Base-by-base conservation (phyloP, 352 stramenopile genomes). In the Phytophthora cajani region DNA sequence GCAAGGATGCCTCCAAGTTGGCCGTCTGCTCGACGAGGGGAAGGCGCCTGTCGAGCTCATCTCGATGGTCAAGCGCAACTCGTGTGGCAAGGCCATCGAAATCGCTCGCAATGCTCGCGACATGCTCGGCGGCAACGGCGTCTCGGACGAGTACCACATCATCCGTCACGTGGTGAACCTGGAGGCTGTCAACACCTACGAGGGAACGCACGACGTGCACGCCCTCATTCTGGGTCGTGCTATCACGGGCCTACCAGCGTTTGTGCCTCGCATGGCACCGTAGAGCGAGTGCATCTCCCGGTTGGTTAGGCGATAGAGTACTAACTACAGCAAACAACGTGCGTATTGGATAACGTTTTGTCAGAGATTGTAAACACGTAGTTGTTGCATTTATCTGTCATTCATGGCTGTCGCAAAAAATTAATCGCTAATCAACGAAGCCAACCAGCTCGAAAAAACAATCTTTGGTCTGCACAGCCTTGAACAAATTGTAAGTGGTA, bases 171-270 rank as follows among this genome's bases (percentile, higher is more conserved):
- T 97, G 30, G 96, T 99, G 73, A 99, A 99, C 71, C 82, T 99
- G 46, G 98, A 99, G 79, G 96, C 97, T 21, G 98, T 99, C 36
- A 99, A 99, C 85, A 99, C 98, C 19, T 99, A 99, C 83, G 98
- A 99, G 82, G 98, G 98, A 54, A 99, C 98, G 25, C 97, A 99
- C 77, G 98, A 99, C 78, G 88, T 99, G 38, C 98, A 99, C 78
- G 97, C 97, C 42, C 85, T 99, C n/a, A 99, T 99, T 72, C 85
- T 99, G 6, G 98, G 98, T 23, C 86, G 97, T 19, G 96, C 95
- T 55, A 99, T 99, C 80, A 99, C 97, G 11, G 97, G 94, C 19
- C 95, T 99, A 57, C 90, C 94, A 23, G 80, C 94, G 8, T 99
- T 99, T 80, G 94, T 98, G 32, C 96, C 96, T 60, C 86, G 84